phyloP scores from a whole-genome alignment of 2,329 filamentous ascomycete species.

The Diaporthe aspalathi region DNA sequence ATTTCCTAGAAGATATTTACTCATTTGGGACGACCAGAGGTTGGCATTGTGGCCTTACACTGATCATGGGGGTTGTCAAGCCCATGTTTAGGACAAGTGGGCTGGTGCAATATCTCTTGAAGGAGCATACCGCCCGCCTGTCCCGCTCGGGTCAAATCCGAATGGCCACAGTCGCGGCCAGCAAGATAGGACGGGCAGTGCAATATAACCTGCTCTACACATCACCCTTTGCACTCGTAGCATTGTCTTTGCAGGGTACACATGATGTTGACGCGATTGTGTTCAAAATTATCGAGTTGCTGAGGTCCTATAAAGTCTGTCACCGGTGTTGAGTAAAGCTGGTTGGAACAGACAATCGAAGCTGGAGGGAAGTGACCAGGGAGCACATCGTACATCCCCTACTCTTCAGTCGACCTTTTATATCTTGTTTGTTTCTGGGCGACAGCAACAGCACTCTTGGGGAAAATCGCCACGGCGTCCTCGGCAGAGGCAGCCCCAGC shows the following conservation, averaged over 20 bases:
- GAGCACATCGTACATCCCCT: background rate
- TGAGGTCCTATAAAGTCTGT: background rate
- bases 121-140: slow-evolving; percentile 29
- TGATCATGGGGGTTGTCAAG: slow-evolving; percentile 31
- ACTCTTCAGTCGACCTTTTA: background rate
- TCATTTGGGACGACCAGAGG: background rate
- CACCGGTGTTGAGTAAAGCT: background rate
- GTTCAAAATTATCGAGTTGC: background rate
- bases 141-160: slow-evolving; percentile 21
- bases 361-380: background rate
- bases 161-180: slow-evolving; percentile 27
- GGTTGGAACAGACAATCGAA: background rate
- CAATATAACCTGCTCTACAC: slow-evolving; percentile 20
- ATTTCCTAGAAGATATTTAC: background rate
- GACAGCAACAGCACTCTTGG: background rate
- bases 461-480: background rate
- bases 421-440: background rate
- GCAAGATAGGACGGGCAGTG: slow-evolving; percentile 4
- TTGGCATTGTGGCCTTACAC: slow-evolving; percentile 16
- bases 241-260: slow-evolving; percentile 16
- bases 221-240: slow-evolving; percentile 25
- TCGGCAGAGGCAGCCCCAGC: background rate
- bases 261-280: background rate
- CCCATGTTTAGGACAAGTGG: slow-evolving; percentile 11
- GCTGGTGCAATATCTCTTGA: slow-evolving; percentile 13